Evolutionary conservation across 1,139 yeast species (phyloP).

Genomic region (Yamadazyma atlantica): DNA sequence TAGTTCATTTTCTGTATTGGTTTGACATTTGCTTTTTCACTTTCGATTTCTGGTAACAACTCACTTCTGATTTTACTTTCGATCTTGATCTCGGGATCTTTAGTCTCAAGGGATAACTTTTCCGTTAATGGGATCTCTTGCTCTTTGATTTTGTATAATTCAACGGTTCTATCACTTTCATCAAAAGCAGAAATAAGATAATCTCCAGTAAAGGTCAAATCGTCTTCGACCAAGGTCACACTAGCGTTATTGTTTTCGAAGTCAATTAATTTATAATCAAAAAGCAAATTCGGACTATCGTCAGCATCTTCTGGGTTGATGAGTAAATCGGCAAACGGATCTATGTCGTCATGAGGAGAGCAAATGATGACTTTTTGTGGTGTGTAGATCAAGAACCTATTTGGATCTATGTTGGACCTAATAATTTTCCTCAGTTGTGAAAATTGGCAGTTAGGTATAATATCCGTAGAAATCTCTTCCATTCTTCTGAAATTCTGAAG

Average conservation of each 20-base stretch:
- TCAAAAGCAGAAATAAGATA: slow-evolving; percentile 17
- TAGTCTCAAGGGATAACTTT: background rate
- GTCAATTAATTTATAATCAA: slow-evolving; percentile 6
- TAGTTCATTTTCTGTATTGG: slow-evolving; percentile 1
- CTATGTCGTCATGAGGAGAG: slow-evolving; percentile 11
- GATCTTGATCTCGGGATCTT: background rate
- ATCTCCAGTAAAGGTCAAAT: slow-evolving; percentile 25
- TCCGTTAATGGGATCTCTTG: slow-evolving; percentile 1
- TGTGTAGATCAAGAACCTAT: slow-evolving; percentile 8
- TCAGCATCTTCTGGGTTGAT: background rate
- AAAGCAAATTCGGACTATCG: slow-evolving; percentile 1
- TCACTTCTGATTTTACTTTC: slow-evolving; percentile 6
- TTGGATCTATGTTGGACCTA: slow-evolving; percentile 6
- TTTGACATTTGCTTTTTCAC: slow-evolving; percentile 2
- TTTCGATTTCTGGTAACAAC: slow-evolving; percentile 12
- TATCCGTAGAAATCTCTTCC: slow-evolving; percentile 10
- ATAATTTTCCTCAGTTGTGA: slow-evolving; percentile 3
- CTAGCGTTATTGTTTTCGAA: slow-evolving; percentile 9
- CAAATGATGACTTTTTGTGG: slow-evolving; percentile 5
- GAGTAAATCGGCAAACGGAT: background rate
- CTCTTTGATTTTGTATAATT: slow-evolving; percentile 4
- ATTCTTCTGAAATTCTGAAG: slow-evolving; percentile 6
- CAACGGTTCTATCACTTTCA: slow-evolving; percentile 1
- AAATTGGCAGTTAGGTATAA: slow-evolving; percentile 5
- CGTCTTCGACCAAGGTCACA: slow-evolving; percentile 24